phyloP scores from a whole-genome alignment of 1,139 yeast genomes.

The Zhuliangozyma parablackwelliae region DNA sequence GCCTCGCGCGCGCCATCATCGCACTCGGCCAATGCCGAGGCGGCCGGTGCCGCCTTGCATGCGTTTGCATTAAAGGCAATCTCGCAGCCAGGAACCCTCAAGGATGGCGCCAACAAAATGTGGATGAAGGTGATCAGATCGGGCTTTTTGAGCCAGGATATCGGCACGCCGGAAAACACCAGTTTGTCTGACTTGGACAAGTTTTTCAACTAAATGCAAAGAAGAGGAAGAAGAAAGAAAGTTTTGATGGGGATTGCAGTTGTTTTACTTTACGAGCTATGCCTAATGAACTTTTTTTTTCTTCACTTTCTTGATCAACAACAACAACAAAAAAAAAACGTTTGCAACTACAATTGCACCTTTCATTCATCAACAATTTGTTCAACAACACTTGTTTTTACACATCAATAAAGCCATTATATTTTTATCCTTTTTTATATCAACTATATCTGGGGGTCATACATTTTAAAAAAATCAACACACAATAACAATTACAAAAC shows the following conservation, averaged over 20 bases:
- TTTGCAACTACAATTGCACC: too few relatives aligned
- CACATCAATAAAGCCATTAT: too few relatives aligned
- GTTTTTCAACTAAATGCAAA: constrained; percentile 35
- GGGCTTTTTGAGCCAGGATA: constrained; percentile 71
- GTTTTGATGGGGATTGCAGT: background rate
- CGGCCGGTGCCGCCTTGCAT: constrained; percentile 70
- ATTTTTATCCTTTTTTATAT: too few relatives aligned
- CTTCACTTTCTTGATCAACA: background rate
- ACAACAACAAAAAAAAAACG: background rate
- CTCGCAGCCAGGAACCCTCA: constrained; percentile 14
- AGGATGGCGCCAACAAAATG: constrained; percentile 34
- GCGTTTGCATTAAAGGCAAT: constrained; percentile 63
- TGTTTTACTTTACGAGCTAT: background rate
- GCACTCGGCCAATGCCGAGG: constrained; percentile 59
- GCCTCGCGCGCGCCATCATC: constrained; percentile 59
- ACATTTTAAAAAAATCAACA: too few relatives aligned
- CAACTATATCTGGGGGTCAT: too few relatives aligned
- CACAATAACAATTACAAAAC: too few relatives aligned
- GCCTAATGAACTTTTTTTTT: background rate
- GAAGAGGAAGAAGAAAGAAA: background rate
- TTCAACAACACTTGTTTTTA: too few relatives aligned
- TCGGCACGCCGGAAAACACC: constrained; percentile 72
- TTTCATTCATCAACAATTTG: too few relatives aligned
- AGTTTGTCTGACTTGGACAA: constrained; percentile 71
- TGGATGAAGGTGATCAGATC: constrained; percentile 71